Evolutionary conservation across 2,329 filamentous ascomycete genomes (phyloP).

Genomic region (Alternaria gaisen): DNA sequence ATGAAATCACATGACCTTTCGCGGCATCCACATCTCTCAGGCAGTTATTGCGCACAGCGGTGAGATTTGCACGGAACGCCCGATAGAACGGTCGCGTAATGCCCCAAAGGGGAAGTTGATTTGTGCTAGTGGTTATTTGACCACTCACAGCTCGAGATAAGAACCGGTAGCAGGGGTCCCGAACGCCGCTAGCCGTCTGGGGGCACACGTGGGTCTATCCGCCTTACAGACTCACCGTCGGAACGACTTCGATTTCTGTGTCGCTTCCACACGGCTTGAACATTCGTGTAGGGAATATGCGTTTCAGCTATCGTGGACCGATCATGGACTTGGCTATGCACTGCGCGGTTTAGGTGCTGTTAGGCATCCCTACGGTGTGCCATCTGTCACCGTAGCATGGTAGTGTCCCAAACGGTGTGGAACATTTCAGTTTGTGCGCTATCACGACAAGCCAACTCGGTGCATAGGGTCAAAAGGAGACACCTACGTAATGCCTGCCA

Average conservation of each 20-base stretch:
- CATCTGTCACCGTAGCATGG: slow-evolving; percentile 8
- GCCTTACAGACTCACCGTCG: slow-evolving; percentile 35
- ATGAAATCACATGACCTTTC: slow-evolving; percentile 28
- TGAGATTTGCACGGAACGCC: slow-evolving; percentile 28
- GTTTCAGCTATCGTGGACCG: slow-evolving; percentile 4
- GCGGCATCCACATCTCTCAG: slow-evolving; percentile 16
- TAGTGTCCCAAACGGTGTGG: slow-evolving; percentile 17
- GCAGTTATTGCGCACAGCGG: slow-evolving; percentile 30
- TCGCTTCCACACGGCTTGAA: slow-evolving; percentile 10
- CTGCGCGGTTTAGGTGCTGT: slow-evolving; percentile 22
- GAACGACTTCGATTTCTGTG: slow-evolving; percentile 14
- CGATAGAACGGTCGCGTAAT: slow-evolving; percentile 26
- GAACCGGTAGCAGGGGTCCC: slow-evolving; percentile 18
- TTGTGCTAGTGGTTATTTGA: slow-evolving; percentile 9
- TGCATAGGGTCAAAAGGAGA: not conserved
- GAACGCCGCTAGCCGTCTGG: slow-evolving; percentile 23
- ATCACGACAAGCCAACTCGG: not conserved
- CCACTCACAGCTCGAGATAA: slow-evolving; percentile 27
- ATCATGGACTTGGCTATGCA: slow-evolving; percentile 15
- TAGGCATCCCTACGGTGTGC: slow-evolving; percentile 12
- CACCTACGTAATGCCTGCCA: not conserved
- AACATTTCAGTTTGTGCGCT: slow-evolving; percentile 7
- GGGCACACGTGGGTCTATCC: slow-evolving; percentile 24
- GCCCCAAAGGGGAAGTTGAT: slow-evolving; percentile 25
- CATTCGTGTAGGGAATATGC: slow-evolving; percentile 2